Percentiles rank a stretch among this genome's conserved stretches.
Conservation (phyloP, 352 stramenopile genomes). For the Globisporangium paddicum region DNA sequence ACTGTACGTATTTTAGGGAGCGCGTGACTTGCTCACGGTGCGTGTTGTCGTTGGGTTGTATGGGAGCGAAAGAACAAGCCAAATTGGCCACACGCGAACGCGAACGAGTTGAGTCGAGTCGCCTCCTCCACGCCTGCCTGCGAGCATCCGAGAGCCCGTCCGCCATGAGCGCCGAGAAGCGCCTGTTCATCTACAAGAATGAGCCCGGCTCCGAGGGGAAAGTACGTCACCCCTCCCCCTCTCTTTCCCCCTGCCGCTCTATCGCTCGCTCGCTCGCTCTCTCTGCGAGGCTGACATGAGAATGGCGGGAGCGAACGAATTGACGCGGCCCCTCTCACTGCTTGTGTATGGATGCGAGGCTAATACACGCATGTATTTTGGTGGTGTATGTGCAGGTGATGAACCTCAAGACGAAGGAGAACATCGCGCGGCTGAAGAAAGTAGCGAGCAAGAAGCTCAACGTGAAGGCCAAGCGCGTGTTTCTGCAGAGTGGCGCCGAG, state of each 20-base stretch:
- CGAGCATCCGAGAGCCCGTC: not conserved
- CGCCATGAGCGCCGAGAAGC: constrained; percentile 69
- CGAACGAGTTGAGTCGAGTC: not conserved
- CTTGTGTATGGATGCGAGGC: not conserved
- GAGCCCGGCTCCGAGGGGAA: constrained; percentile 78
- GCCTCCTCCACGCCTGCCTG: not conserved
- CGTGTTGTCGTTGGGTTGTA: not conserved
- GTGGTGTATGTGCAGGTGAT: constrained; percentile 45
- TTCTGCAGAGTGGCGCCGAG: constrained; percentile 75
- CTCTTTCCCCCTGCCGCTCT: not conserved
- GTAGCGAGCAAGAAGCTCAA: constrained; percentile 81
- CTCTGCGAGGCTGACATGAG: not conserved
- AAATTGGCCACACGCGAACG: not conserved
- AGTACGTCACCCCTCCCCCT: constrained; percentile 20
- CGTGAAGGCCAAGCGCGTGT: constrained; percentile 72
- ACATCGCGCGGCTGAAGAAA: constrained; percentile 73
- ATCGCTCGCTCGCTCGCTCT: too few species aligned
- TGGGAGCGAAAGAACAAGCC: constrained; percentile 5
- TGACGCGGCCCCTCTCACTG: not conserved
- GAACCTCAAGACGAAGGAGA: constrained; percentile 73
- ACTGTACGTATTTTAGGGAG: too few species aligned
- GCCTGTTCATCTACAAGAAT: constrained; percentile 87
- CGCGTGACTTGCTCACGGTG: too few species aligned
- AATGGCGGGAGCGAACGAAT: not conserved
- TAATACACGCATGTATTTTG: too few species aligned